Percentiles rank a stretch among this genome's conserved stretches.
phyloP scores from a whole-genome alignment of 2,329 filamentous ascomycete genomes.

The Pyricularia sp. region DNA sequence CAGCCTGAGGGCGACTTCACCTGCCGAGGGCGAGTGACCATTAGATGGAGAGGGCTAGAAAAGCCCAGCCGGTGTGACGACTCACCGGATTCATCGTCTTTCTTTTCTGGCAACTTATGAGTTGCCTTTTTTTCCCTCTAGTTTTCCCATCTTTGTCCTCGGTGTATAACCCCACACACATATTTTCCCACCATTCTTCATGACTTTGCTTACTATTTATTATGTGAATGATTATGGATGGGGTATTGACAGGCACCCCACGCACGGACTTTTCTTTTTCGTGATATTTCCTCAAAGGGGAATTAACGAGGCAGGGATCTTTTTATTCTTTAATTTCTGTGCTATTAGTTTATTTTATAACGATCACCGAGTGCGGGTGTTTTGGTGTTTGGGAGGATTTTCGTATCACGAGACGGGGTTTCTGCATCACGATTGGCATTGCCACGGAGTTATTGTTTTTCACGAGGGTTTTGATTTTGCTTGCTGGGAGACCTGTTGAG shows the following conservation, averaged over 20 bases:
- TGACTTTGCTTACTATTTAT: neutral
- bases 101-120: neutral
- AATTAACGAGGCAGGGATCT: neutral
- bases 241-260: neutral
- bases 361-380: neutral
- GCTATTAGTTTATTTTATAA: neutral
- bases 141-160: neutral
- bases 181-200: neutral
- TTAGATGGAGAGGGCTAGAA: neutral
- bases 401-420: neutral
- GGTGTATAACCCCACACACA: neutral
- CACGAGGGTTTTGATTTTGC: neutral
- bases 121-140: neutral
- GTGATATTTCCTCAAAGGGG: neutral
- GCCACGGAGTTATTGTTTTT: neutral
- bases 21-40: neutral
- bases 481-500: neutral
- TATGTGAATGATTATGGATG: neutral
- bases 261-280: neutral
- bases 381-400: neutral
- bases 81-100: neutral
- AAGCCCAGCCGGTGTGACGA: neutral
- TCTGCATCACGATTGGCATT: neutral
- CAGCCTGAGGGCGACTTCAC: conserved; percentile 6
- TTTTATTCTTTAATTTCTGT: neutral